Evolutionary conservation across 345 rosid species (phyloP).

Genomic region (Eucalyptus erythrocorys): DNA sequence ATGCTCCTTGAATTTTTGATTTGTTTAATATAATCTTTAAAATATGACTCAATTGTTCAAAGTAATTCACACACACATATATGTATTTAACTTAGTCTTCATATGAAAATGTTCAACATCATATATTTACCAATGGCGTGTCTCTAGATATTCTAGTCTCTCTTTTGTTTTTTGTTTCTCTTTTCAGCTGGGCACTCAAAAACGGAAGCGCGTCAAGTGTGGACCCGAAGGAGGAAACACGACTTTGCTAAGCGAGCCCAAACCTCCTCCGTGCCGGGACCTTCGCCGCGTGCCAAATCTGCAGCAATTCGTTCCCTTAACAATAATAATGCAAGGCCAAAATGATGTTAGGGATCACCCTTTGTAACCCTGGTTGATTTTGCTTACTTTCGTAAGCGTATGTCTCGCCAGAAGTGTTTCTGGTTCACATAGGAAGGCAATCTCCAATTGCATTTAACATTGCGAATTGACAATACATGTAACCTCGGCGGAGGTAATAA

Average conservation of each 20-base stretch:
- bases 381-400: background rate
- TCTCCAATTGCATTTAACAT: background rate
- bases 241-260: conserved; percentile 68
- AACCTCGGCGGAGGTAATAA: background rate
- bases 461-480: background rate
- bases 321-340: background rate
- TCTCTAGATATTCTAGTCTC: background rate
- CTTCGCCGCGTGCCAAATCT: background rate
- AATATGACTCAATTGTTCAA: too few species aligned
- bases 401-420: background rate
- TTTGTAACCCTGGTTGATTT: background rate
- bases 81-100: too few species aligned
- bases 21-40: too few species aligned
- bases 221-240: conserved; percentile 96
- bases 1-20: too few species aligned
- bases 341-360: background rate
- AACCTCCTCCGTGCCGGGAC: conserved; percentile 14
- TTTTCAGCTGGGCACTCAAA: conserved; percentile 81
- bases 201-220: conserved; percentile 53
- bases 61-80: too few species aligned
- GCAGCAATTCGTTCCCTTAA: background rate
- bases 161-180: background rate
- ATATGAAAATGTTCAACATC: too few species aligned
- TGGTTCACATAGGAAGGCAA: background rate
- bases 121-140: too few species aligned